These are phyloP conservation scores for Ceratobasidium theobromae DNA, from an alignment of 1,284 basidiomycete species.

Conservation along the genomic window DNA sequence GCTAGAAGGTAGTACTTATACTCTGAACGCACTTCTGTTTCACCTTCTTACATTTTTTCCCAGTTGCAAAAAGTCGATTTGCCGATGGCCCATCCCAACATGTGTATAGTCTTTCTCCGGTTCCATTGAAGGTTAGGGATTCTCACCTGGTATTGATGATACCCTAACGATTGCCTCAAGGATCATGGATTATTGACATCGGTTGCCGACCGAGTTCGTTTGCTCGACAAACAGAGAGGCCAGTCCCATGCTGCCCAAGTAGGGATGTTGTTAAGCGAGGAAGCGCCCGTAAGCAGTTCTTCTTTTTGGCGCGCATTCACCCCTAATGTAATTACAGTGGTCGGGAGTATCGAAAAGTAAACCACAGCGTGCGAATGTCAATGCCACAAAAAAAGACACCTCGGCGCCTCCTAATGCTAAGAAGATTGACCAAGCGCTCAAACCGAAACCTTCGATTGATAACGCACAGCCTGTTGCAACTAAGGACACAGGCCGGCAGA, in stretches of 20 bases:
- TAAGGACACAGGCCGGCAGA: conserved; percentile 2
- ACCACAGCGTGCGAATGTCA: background rate
- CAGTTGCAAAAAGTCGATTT: conserved; percentile 4
- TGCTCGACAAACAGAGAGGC: conserved; percentile 20
- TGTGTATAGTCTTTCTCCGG: conserved; percentile 66
- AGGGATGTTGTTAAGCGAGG: conserved; percentile 16
- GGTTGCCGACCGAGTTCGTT: conserved; percentile 6
- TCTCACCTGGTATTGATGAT: background rate
- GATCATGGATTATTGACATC: conserved; percentile 12
- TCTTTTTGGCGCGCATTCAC: background rate
- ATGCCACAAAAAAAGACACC: background rate
- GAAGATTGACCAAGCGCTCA: background rate
- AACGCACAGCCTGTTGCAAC: background rate
- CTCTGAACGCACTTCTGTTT: conserved; percentile 37
- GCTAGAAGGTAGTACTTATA: conserved; percentile 53
- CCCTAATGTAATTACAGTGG: conserved; percentile 1
- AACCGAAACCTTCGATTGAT: background rate
- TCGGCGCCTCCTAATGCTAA: background rate
- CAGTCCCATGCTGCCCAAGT: conserved; percentile 14
- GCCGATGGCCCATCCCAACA: conserved; percentile 55
- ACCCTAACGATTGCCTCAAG: background rate
- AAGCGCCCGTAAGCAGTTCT: conserved; percentile 8
- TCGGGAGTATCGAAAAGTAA: background rate
- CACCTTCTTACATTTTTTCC: background rate
- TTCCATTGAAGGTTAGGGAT: conserved; percentile 56